Evolutionary conservation across 2,329 filamentous ascomycete species (phyloP).

Genomic region (Westerdykella aurantiaca): DNA sequence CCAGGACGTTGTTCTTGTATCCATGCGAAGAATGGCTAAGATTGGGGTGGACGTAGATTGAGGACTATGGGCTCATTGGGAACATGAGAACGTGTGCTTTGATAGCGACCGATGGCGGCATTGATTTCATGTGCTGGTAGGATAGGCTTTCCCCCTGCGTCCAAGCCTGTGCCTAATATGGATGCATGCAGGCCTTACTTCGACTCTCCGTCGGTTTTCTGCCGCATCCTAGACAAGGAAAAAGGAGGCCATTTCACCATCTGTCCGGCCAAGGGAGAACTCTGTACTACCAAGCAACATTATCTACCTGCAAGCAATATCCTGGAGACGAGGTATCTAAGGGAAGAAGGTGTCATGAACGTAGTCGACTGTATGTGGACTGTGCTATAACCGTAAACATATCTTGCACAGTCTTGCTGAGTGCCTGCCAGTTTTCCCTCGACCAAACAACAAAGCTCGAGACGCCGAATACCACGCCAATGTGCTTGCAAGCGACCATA

Average conservation of each 20-base stretch:
- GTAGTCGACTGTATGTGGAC: slow-evolving; percentile 53
- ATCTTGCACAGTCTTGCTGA: too few species aligned
- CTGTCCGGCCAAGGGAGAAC: slow-evolving; percentile 41
- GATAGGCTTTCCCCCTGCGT: slow-evolving; percentile 9
- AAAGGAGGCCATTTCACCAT: slow-evolving; percentile 71
- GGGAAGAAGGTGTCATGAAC: slow-evolving; percentile 68
- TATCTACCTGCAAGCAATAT: slow-evolving; percentile 72
- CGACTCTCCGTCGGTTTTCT: slow-evolving; percentile 71
- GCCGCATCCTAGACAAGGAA: slow-evolving; percentile 65
- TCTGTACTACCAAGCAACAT: slow-evolving; percentile 67
- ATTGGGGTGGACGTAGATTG: slow-evolving; percentile 25
- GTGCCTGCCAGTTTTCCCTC: slow-evolving; percentile 52
- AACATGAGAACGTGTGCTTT: slow-evolving; percentile 75
- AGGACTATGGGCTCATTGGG: slow-evolving; percentile 74
- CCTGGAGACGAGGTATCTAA: slow-evolving; percentile 70
- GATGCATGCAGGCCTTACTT: slow-evolving; percentile 59
- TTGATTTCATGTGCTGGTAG: slow-evolving; percentile 75
- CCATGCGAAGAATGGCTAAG: neutral
- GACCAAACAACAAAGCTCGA: slow-evolving; percentile 53
- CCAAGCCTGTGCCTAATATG: neutral
- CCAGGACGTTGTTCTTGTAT: neutral
- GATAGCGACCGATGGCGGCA: slow-evolving; percentile 66
- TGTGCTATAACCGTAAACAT: too few species aligned
- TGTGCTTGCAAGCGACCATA: slow-evolving; percentile 6
- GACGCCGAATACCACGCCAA: slow-evolving; percentile 39